Evolutionary conservation across 305 asterid genomes (phyloP).

Genomic region (Fraxinus nigra): DNA sequence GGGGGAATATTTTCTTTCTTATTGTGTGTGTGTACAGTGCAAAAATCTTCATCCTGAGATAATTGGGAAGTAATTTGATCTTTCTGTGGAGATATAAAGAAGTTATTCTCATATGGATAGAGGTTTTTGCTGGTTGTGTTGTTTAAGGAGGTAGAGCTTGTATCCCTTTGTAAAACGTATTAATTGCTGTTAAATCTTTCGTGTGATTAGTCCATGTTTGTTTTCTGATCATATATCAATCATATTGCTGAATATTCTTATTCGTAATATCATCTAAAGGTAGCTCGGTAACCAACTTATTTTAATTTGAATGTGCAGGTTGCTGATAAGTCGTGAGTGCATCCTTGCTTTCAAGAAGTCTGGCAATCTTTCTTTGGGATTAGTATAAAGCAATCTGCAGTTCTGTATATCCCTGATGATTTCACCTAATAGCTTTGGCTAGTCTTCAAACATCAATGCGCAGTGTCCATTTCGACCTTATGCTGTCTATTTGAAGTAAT

Average conservation of each 20-base stretch:
- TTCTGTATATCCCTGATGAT: not conserved
- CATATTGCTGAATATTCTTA: not conserved
- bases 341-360: constrained; percentile 3
- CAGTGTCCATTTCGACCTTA: not conserved
- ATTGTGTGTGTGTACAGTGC: not conserved
- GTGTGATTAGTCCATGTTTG: not conserved
- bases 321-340: constrained; percentile 28
- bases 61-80: not conserved
- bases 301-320: constrained; percentile 22
- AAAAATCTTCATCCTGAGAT: not conserved
- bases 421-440: not conserved
- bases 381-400: constrained; percentile 1
- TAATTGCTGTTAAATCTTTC: not conserved
- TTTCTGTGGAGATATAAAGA: not conserved
- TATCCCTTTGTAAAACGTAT: not conserved
- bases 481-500: not conserved
- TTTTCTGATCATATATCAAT: not conserved
- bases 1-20: not conserved
- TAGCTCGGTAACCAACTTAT: not conserved
- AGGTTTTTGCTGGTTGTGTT: not conserved
- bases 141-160: not conserved
- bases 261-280: not conserved
- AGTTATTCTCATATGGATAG: not conserved
- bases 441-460: constrained; percentile 8
- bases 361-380: constrained; percentile 12